A percentile compares a stretch with the other conserved stretches of the same genome.
Evolutionary conservation across 345 rosid species (phyloP).

Genomic region (Cardamine chenopodiifolia): DNA sequence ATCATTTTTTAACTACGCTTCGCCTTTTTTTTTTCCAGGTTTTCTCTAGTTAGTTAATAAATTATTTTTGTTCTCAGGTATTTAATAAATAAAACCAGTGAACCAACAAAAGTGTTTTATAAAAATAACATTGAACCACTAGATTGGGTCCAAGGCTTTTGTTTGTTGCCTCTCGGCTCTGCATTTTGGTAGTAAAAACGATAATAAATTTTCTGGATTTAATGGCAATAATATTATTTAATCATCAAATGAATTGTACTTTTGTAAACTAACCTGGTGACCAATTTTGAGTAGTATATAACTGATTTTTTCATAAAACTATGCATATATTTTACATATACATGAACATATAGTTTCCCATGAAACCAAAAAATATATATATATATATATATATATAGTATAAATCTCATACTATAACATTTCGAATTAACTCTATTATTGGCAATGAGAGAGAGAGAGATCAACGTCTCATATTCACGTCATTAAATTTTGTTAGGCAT

Average conservation of each 20-base stretch:
- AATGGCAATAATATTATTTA: not conserved
- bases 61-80: no score
- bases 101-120: no score
- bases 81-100: no score
- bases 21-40: no score
- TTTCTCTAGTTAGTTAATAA: no score
- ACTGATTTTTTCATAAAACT: not conserved
- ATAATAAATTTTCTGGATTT: not conserved
- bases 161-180: no score
- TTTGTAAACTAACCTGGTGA: not conserved
- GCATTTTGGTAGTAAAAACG: not conserved
- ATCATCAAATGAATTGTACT: not conserved
- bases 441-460: not conserved
- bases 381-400: not conserved
- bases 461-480: slow-evolving; percentile 10
- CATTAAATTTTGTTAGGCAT: slow-evolving; percentile 12
- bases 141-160: not conserved
- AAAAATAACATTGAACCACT: not conserved
- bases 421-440: slow-evolving; percentile 4
- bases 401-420: not conserved
- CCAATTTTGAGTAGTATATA: not conserved
- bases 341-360: not conserved
- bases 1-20: not conserved
- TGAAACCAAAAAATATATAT: no score
- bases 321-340: not conserved